phyloP scores from a whole-genome alignment of 805 yeast genomes.

The Dipodascopsis tothii region DNA sequence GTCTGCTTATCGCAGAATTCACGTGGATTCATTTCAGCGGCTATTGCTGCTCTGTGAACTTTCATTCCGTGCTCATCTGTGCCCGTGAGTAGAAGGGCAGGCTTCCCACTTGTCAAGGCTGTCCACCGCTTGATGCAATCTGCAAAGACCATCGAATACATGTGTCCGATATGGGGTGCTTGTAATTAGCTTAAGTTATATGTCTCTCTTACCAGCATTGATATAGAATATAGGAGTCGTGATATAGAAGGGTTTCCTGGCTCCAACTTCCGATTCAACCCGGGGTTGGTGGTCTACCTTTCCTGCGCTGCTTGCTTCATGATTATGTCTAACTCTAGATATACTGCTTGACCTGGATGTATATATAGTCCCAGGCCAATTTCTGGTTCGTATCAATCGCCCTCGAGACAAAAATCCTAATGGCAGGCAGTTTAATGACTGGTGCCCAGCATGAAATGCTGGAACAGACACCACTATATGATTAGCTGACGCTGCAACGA shows the following conservation, averaged over 20 bases:
- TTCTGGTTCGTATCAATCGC: too few species aligned
- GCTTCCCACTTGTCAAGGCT: slow-evolving; percentile 36
- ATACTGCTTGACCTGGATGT: too few species aligned
- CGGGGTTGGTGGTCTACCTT: too few species aligned
- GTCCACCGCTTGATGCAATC: slow-evolving; percentile 78
- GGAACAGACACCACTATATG: too few species aligned
- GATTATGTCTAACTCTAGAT: too few species aligned
- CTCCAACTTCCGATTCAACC: too few species aligned
- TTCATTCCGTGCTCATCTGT: slow-evolving; percentile 96
- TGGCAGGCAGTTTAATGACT: too few species aligned
- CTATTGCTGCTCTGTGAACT: slow-evolving; percentile 76
- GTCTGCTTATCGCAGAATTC: slow-evolving; percentile 66
- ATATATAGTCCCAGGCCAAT: too few species aligned
- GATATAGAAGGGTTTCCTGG: slow-evolving; percentile 38
- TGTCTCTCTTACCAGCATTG: slow-evolving; percentile 49
- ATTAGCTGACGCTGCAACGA: too few species aligned
- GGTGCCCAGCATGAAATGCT: too few species aligned
- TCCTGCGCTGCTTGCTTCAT: too few species aligned
- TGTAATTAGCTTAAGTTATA: slow-evolving; percentile 1
- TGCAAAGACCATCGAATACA: slow-evolving; percentile 76
- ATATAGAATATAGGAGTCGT: slow-evolving; percentile 96
- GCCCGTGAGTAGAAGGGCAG: slow-evolving; percentile 69
- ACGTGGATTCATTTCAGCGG: slow-evolving; percentile 48
- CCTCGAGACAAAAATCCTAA: too few species aligned
- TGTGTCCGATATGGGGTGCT: slow-evolving; percentile 87